Base-by-base conservation (phyloP, 2,329 filamentous ascomycete species). In the Diaporthe ampelina region DNA sequence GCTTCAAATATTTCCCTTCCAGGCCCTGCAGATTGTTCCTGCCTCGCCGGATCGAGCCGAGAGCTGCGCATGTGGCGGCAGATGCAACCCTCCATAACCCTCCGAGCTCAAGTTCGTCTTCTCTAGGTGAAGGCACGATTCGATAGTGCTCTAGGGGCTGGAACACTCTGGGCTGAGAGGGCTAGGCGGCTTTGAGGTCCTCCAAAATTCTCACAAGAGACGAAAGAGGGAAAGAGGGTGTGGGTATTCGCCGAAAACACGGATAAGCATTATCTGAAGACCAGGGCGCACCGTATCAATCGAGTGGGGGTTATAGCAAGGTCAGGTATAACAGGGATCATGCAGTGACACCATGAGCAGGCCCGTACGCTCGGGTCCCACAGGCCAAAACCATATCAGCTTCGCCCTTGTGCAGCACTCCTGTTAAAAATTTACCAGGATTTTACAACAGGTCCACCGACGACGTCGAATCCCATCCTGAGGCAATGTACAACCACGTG, bases 41-140 rank as follows among this genome's bases (percentile, higher is more conserved):
- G 24, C 29, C 63, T 67, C 29, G 8, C 43, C 63, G 63, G 63
- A 52, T 52, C 63, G 45, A 67, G 29, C 63, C 63, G 63, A 67
- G 21, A 37, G 45, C 29, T 67, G 61, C 61, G 29, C 61, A 67
- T 67, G 37, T 50, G 63, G 63, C 63, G 32, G 40, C 32, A 52
- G 32, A 67, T 52, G 32, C 63, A 37, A 52, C 45, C 45, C 45
- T 67, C 13, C 29, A 26, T 6, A 8, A 52, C n/a, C 26, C 11
- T 5, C 45, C 17, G 21, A 37, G 45, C 21, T 21, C 45, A 37
- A 48, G 19, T 21, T 15, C 17, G 43, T 32, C 24, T 65, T 26
- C 32, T 32, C 6, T 8, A 40, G 40, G 40, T 21, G 40, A 7
- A 13, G 13, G n/a, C 7, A 9, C 26, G 8, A 19, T 37, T 52